Conservation (phyloP, 2,329 filamentous ascomycete species). For the Sclerotinia borealis region DNA sequence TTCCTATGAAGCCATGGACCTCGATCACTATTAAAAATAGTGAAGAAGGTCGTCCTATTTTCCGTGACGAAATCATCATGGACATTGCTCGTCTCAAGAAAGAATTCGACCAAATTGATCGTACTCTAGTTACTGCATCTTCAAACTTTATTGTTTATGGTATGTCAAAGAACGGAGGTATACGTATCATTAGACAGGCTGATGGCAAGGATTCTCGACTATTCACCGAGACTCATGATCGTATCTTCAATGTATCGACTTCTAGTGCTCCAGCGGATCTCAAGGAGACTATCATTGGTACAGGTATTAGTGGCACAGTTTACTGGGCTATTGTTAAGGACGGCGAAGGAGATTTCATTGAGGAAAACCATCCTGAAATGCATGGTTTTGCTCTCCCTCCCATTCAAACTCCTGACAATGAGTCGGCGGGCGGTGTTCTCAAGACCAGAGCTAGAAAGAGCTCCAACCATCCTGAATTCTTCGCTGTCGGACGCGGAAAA, state of each 20-base stretch:
- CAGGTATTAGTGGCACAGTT: slow-evolving; percentile 90
- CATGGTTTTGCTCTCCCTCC: slow-evolving; percentile 87
- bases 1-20: slow-evolving; percentile 95
- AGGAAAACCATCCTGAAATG: slow-evolving; percentile 71
- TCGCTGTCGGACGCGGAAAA: slow-evolving; percentile 92
- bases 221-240: slow-evolving; percentile 85
- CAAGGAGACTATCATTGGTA: slow-evolving; percentile 81
- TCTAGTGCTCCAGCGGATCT: slow-evolving; percentile 60
- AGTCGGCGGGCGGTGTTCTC: slow-evolving; percentile 82
- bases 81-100: slow-evolving; percentile 94
- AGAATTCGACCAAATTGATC: slow-evolving; percentile 95
- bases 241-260: slow-evolving; percentile 88
- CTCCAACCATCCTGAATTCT: slow-evolving; percentile 83
- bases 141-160: slow-evolving; percentile 91
- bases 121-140: slow-evolving; percentile 84
- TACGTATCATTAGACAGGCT: slow-evolving; percentile 90
- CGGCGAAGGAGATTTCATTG: slow-evolving; percentile 70
- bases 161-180: slow-evolving; percentile 85
- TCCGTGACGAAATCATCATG: slow-evolving; percentile 77
- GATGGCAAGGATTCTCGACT: slow-evolving; percentile 88
- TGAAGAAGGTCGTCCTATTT: slow-evolving; percentile 51
- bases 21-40: slow-evolving; percentile 68
- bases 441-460: slow-evolving; percentile 94
- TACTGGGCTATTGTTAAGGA: slow-evolving; percentile 86
- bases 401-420: slow-evolving; percentile 77